phyloP scores from a whole-genome alignment of 352 stramenopile genomes.

The Pythium monospermum region DNA sequence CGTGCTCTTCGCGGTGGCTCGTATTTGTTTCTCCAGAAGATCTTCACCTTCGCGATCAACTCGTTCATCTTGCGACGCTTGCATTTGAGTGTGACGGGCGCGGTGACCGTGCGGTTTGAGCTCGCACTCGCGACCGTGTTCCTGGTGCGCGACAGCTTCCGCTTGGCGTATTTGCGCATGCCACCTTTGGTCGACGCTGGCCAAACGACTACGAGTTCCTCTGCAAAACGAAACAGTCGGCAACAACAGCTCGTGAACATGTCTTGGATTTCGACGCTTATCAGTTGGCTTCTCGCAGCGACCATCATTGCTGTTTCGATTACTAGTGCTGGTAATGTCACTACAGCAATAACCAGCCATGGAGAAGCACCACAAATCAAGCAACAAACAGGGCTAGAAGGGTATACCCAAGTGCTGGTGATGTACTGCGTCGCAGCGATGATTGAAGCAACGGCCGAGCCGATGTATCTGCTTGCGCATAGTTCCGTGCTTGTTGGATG shows the following conservation, averaged over 20 bases:
- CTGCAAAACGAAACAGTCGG: neutral
- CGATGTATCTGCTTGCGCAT: slow-evolving; percentile 78
- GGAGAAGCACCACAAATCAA: neutral
- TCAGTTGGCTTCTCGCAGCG: slow-evolving; percentile 49
- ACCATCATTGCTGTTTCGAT: slow-evolving; percentile 26
- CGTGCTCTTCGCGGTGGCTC: slow-evolving; percentile 58
- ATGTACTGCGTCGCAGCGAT: slow-evolving; percentile 79
- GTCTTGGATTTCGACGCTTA: slow-evolving; percentile 65
- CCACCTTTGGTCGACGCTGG: slow-evolving; percentile 41
- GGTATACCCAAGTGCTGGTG: slow-evolving; percentile 51
- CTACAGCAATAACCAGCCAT: too few species aligned
- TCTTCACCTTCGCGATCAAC: slow-evolving; percentile 84
- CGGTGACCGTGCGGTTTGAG: slow-evolving; percentile 84
- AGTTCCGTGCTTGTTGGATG: slow-evolving; percentile 77
- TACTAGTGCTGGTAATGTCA: too few species aligned
- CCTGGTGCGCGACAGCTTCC: slow-evolving; percentile 86
- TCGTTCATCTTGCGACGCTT: slow-evolving; percentile 70
- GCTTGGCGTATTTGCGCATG: slow-evolving; percentile 80
- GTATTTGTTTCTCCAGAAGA: slow-evolving; percentile 77
- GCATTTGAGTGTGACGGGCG: slow-evolving; percentile 71
- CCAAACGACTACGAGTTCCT: neutral
- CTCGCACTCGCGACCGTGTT: slow-evolving; percentile 87
- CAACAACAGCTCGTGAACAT: slow-evolving; percentile 74
- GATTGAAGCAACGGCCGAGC: slow-evolving; percentile 74
- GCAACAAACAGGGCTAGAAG: slow-evolving; percentile 16